A percentile compares a stretch with the other conserved stretches of the same genome.
phyloP scores from a whole-genome alignment of 306 rosid genomes.

The Prunus campanulata region DNA sequence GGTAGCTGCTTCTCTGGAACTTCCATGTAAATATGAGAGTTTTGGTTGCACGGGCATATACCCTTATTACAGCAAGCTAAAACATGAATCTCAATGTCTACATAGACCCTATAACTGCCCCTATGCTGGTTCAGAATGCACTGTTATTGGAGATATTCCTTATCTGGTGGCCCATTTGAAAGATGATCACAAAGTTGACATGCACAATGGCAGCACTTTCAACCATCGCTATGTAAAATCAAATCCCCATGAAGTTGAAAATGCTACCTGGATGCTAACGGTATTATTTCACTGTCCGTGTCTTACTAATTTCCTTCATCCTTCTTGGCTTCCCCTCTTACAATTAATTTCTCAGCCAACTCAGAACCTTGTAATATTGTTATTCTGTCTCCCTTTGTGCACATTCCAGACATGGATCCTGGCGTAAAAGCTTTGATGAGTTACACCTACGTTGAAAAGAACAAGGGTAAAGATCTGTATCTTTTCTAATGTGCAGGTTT shows the following conservation, averaged over 20 bases:
- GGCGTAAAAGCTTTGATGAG: not conserved
- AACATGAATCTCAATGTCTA: constrained; percentile 82
- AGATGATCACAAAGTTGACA: constrained; percentile 94
- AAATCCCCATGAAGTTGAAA: constrained; percentile 95
- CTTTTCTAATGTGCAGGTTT: constrained; percentile 51
- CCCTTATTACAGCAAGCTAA: constrained; percentile 91
- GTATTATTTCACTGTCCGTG: constrained; percentile 37
- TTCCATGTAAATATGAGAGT: constrained; percentile 83
- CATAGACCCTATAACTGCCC: constrained; percentile 87
- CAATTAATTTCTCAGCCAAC: not conserved
- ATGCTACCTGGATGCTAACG: constrained; percentile 98
- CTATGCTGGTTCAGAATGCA: constrained; percentile 93
- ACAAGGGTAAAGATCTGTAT: not conserved
- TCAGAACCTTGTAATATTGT: not conserved
- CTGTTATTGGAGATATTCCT: constrained; percentile 74
- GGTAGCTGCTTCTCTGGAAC: constrained; percentile 92
- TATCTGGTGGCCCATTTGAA: constrained; percentile 74
- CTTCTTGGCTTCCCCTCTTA: not conserved
- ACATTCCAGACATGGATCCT: not conserved
- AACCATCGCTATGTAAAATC: constrained; percentile 96
- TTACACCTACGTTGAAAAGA: not conserved
- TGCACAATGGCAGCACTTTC: constrained; percentile 93
- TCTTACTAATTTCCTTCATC: not conserved
- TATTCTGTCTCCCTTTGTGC: not conserved
- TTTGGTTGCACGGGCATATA: constrained; percentile 80